Evolutionary conservation across 1,284 basidiomycete genomes (phyloP), one percentile per base, ranked within the genome.

Genomic region (Heterobasidion annosum): DNA sequence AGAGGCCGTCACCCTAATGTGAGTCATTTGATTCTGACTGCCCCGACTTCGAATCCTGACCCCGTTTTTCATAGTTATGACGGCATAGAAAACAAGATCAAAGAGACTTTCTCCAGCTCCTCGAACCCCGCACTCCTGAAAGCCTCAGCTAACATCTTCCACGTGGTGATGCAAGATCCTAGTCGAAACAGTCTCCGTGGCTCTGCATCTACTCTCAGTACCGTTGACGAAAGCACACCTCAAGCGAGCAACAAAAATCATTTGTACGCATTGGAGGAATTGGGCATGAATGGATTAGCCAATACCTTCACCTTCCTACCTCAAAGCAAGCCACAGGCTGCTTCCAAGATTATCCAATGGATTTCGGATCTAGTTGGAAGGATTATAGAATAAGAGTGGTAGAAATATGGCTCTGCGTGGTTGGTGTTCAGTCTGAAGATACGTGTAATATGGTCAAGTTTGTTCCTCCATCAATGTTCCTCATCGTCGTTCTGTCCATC

Each of bases 1-100:
- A 0, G 88, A 93, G 19, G 77, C 84, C 10, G 74, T 91, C n/a
- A 74, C 81, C 2, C 77, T 90, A 67, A 77, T 82, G 88, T 91
- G 69, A 61, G 88, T 79, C 52, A 25, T 25, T 12, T 37, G 48
- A 44, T 19, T 60, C 56, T 52, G 34, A 48, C 34, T 49, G 7
- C 44, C 53, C 18, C 44, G 19, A 47, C 18, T 12, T 47, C 56
- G 47, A 10, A n/a, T 50, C 50, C 10, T 53, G 34, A 55, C 16
- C 50, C 59, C 19, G 58, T 60, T 46, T 60, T 59, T 12, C 52
- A 8, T 58, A 93, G 90, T 13, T 93, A 91, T 62, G 90, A 93
- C 56, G 78, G 78, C 47, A 65, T 93, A 49, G 83, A 91, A 63
- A 89, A 91, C 53, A 82, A 83, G 57, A 82, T 93, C 64, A 84